Evolutionary conservation across 2,329 filamentous ascomycete species (phyloP).

Genomic region (Alternaria brassicicola): DNA sequence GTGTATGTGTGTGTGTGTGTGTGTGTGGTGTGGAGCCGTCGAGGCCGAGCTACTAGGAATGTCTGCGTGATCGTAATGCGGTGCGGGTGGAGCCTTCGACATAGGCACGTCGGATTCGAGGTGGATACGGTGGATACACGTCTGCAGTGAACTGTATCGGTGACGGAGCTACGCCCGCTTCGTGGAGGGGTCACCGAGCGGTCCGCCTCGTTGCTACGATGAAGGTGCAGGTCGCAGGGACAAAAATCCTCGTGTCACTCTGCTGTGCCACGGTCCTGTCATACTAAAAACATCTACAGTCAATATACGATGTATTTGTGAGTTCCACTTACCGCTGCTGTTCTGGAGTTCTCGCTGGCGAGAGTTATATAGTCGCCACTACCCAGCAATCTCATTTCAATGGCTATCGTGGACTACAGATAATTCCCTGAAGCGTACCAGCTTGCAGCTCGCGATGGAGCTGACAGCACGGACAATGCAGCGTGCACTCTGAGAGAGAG

Average conservation of each 20-base stretch:
- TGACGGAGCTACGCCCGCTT: constrained; percentile 6
- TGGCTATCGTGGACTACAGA: neutral
- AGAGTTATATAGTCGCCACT: constrained; percentile 1
- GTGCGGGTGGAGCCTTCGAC: constrained; percentile 9
- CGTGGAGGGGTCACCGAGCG: constrained; percentile 2
- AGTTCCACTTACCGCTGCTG: constrained; percentile 11
- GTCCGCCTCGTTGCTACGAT: constrained; percentile 5
- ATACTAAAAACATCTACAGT: neutral
- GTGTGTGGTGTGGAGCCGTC: too few species aligned
- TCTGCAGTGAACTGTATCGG: constrained; percentile 6
- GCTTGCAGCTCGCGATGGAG: neutral
- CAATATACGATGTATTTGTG: neutral
- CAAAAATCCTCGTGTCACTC: neutral
- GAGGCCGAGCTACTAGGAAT: neutral
- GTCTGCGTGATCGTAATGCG: neutral
- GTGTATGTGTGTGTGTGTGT: too few species aligned
- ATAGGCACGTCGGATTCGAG: constrained; percentile 3
- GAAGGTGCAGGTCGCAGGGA: constrained; percentile 1
- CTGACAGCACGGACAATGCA: neutral
- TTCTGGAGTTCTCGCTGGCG: neutral
- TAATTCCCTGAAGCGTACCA: neutral
- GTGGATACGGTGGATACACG: constrained; percentile 8
- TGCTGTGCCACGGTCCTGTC: neutral
- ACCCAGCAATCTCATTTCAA: constrained; percentile 1
- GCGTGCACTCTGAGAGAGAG: neutral